phyloP scores from a whole-genome alignment of 495 filamentous ascomycete species.

The Penicillium canescens region DNA sequence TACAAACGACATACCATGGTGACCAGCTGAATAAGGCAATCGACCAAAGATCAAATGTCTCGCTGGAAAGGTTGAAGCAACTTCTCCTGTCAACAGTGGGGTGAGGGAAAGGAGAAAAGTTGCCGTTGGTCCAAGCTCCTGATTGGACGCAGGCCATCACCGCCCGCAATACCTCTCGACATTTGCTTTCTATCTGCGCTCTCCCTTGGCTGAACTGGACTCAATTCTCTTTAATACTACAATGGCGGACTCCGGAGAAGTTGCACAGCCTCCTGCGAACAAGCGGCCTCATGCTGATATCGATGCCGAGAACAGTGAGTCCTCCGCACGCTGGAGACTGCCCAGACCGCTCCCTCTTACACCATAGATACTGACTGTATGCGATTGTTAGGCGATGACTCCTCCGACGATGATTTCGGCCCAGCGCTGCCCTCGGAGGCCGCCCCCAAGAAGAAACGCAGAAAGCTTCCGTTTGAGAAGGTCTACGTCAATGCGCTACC shows the following conservation, averaged over 20 bases:
- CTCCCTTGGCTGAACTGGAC: not conserved
- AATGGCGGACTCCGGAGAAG: conserved; percentile 36
- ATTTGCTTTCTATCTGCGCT: conserved; percentile 8
- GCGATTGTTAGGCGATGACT: conserved; percentile 48
- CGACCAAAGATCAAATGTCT: conserved; percentile 25
- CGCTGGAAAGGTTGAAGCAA: conserved; percentile 21
- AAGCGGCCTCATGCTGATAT: conserved; percentile 44
- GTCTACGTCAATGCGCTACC: conserved; percentile 91
- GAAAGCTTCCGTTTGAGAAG: conserved; percentile 90
- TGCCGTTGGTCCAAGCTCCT: conserved; percentile 43
- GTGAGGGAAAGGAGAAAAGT: conserved; percentile 40
- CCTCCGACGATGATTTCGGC: conserved; percentile 92
- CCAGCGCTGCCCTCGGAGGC: conserved; percentile 75
- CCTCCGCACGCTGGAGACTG: not conserved
- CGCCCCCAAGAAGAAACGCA: conserved; percentile 85
- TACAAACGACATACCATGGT: conserved; percentile 33
- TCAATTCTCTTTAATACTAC: not conserved
- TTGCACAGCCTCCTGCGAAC: conserved; percentile 13
- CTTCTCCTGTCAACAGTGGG: conserved; percentile 30
- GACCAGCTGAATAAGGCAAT: conserved; percentile 25
- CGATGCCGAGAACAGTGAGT: conserved; percentile 36
- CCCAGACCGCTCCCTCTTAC: conserved; percentile 2
- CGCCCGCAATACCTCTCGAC: conserved; percentile 26
- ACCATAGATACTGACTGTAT: conserved; percentile 13
- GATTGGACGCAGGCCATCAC: conserved; percentile 23